Evolutionary conservation across 2,329 filamentous ascomycete species (phyloP), one percentile per base, ranked within the genome.

Genomic region (Claviceps sp.): DNA sequence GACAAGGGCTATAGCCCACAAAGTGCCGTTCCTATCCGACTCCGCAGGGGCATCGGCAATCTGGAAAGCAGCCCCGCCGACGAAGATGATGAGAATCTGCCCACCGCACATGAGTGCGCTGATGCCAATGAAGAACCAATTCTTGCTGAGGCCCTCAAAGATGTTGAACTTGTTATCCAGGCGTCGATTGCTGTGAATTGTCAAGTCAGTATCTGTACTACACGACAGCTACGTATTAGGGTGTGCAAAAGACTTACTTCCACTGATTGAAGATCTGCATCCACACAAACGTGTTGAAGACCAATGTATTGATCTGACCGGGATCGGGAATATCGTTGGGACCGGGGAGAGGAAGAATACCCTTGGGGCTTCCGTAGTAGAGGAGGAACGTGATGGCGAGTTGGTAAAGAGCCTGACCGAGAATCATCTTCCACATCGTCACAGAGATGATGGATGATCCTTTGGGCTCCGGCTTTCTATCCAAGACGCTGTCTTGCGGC

Each of bases 391-490:
- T 81, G 47, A 82, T 78, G 22, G 83, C 80, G 4, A 97, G 79
- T 66, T 97, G 90, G 67, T 93, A 97, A 53, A 95, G 75, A 1
- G 89, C 82, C 66, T 97, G 89, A 2, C 90, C 91, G 45, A 95
- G 77, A 55, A 97, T 96, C 91, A 97, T 97, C 75, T 97, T 97
- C 91, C 91, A 95, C 91, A 97, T 97, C 17, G 85, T 90, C 37
- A 85, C 73, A 1, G 89, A 94, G 59, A 97, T 93, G 55, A 82
- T 80, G 43, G 74, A 72, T 4, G 76, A 65, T 23, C 73, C 75
- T 61, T 76, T 77, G 53, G 68, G 73, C 61, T 81, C 78, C 1
- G 78, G 78, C 66, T 88, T 89, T 52, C 89, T 81, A 59, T 95
- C 74, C 49, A 95, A 71, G 26, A 95, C 83, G 58, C 81, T 85